These are phyloP conservation scores for Mrakia gelida DNA, from an alignment of 768 basidiomycete genomes.

Conservation along the genomic window DNA sequence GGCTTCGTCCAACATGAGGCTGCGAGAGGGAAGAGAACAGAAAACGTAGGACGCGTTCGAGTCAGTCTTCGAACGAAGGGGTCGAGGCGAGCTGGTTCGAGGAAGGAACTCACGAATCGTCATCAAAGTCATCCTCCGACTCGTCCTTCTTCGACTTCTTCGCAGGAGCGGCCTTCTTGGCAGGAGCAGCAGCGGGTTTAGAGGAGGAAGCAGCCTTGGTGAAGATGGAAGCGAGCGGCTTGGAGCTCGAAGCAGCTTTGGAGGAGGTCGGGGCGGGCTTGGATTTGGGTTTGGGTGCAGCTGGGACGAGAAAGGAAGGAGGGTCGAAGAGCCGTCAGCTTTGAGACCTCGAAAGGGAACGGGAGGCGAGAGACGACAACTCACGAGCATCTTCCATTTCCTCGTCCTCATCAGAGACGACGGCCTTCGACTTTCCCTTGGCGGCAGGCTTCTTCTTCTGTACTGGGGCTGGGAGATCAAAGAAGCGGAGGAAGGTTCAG, in stretches of 20 bases:
- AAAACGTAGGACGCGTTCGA: not conserved
- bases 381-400: conserved; percentile 28
- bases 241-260: not conserved
- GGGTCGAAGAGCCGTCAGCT: not conserved
- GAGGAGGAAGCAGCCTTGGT: conserved; percentile 18
- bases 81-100: not conserved
- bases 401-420: conserved; percentile 31
- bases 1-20: conserved; percentile 33
- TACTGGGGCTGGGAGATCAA: conserved; percentile 32
- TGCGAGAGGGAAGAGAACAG: not conserved
- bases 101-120: not conserved
- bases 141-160: conserved; percentile 48
- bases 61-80: no score
- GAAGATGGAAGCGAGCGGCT: conserved; percentile 4
- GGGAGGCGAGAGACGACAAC: not conserved
- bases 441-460: conserved; percentile 7
- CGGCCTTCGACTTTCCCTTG: conserved; percentile 4
- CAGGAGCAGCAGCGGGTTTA: conserved; percentile 30
- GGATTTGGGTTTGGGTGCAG: conserved; percentile 34
- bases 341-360: not conserved
- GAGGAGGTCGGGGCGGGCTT: conserved; percentile 29
- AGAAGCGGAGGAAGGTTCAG: not conserved
- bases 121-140: conserved; percentile 48
- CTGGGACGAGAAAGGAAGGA: not conserved
- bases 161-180: conserved; percentile 32